Base-by-base conservation (phyloP, 768 basidiomycete genomes). In the Coprinellus micaceus region DNA sequence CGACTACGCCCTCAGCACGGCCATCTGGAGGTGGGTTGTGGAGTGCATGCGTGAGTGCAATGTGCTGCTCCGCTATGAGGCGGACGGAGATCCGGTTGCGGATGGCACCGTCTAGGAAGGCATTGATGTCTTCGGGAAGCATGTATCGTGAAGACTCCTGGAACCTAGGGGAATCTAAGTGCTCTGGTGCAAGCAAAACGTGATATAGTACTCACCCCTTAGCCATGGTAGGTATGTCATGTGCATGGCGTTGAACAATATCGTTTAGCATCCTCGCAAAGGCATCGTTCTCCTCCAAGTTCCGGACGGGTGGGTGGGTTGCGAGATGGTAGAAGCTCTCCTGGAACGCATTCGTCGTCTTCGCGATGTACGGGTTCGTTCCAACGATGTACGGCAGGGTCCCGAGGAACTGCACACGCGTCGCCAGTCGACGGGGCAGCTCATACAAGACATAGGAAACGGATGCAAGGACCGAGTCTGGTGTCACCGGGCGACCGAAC, bases 211-310 rank as follows among this genome's bases (percentile, higher is more conserved):
- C 73, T 54, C 60, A 86, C 91, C 93, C 93, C 72, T 92, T 93
- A 2, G 93, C 92, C 82, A 95, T 82, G 13, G 87, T 88, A 1
- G 92, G 92, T 49, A 95, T 91, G 67, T 95, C 94, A 69, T 94
- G 88, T 1, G 88, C 80, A 66, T 95, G 93, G 52, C 79, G 77
- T 57, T 82, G 81, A 3, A 95, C 91, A 19, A 95, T 71, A 33
- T 78, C 75, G 41, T 83, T 81, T n/a, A 95, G 75, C 58, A 83
- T 77, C 49, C 81, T 76, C 0, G 86, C 81, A 61, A 94, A 93
- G 15, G 69, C 67, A 4, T 76, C 75, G 60, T 94, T 95, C 58
- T 91, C 85, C 53, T 83, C 78, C 24, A 91, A 74, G 19, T 78
- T 85, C 28, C 72, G 80, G 53, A 93, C 82, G 1, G 77, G 73